A percentile compares a stretch with the other conserved stretches of the same genome.
phyloP scores from a whole-genome alignment of 2,329 filamentous ascomycete genomes.

The Colletotrichum magnum region DNA sequence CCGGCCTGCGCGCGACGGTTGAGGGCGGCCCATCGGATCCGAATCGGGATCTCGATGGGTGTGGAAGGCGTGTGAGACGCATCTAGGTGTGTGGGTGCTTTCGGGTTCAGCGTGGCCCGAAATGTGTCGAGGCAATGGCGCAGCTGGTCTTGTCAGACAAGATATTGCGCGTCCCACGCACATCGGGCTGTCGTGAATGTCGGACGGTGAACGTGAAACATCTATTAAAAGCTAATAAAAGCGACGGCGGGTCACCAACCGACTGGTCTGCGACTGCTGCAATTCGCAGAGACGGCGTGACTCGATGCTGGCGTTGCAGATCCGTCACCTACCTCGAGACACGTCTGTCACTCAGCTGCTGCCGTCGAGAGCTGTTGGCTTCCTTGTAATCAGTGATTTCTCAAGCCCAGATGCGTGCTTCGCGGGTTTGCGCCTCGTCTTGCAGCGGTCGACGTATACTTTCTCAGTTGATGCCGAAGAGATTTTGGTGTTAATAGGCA shows the following conservation, averaged over 20 bases:
- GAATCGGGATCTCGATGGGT: neutral
- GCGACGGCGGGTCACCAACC: slow-evolving; percentile 31
- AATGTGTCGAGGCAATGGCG: slow-evolving; percentile 29
- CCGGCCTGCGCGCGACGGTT: slow-evolving; percentile 5
- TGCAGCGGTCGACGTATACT: slow-evolving; percentile 6
- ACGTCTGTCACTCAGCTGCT: no score
- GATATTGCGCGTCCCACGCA: slow-evolving; percentile 29
- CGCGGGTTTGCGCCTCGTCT: slow-evolving; percentile 12
- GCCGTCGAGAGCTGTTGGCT: neutral
- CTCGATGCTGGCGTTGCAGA: slow-evolving; percentile 38
- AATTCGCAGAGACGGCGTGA: slow-evolving; percentile 22
- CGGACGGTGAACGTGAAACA: slow-evolving; percentile 35
- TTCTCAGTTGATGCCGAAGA: neutral
- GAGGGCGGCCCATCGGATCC: slow-evolving; percentile 1
- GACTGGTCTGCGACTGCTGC: slow-evolving; percentile 30
- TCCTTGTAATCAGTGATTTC: neutral
- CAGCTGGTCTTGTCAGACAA: slow-evolving; percentile 28
- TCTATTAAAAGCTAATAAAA: slow-evolving; percentile 41
- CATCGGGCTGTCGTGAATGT: slow-evolving; percentile 12
- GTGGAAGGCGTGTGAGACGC: slow-evolving; percentile 8
- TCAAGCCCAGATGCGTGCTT: neutral
- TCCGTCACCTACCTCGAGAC: slow-evolving; percentile 21
- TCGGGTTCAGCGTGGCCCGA: slow-evolving; percentile 2
- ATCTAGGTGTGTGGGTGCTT: neutral
- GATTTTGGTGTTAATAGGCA: slow-evolving; percentile 4